Percentiles rank a stretch among this genome's conserved stretches.
These are phyloP conservation scores for Fusarium sublunatum DNA, from an alignment of 2,329 filamentous ascomycete species.

Conservation along the genomic window DNA sequence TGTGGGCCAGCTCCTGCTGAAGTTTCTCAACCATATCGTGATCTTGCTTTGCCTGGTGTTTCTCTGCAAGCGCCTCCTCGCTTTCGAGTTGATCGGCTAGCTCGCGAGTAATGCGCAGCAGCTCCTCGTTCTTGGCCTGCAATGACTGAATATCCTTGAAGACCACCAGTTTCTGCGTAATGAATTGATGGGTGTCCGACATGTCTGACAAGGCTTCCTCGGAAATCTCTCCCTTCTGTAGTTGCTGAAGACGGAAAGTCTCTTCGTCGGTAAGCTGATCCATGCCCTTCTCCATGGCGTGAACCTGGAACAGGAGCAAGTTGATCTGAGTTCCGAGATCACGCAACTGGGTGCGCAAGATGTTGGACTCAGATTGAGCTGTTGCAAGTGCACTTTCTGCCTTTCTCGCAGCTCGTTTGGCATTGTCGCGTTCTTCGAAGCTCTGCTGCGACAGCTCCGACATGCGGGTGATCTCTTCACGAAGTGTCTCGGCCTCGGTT, in stretches of 20 bases:
- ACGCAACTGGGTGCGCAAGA: conserved; percentile 86
- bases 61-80: conserved; percentile 79
- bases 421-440: conserved; percentile 81
- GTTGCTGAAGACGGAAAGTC: conserved; percentile 77
- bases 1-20: conserved; percentile 76
- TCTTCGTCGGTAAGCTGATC: conserved; percentile 78
- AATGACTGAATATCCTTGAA: conserved; percentile 89
- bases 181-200: conserved; percentile 87
- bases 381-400: conserved; percentile 77
- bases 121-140: conserved; percentile 86
- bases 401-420: conserved; percentile 81
- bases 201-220: conserved; percentile 78
- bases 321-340: conserved; percentile 92
- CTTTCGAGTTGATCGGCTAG: conserved; percentile 91
- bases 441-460: conserved; percentile 86
- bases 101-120: conserved; percentile 84
- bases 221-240: conserved; percentile 79
- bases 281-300: conserved; percentile 82
- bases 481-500: conserved; percentile 81
- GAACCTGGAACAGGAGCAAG: conserved; percentile 86
- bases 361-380: conserved; percentile 75
- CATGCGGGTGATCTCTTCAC: conserved; percentile 84
- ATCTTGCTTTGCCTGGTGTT: conserved; percentile 71
- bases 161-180: conserved; percentile 87
- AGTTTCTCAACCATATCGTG: conserved; percentile 79